phyloP scores from a whole-genome alignment of 345 rosid species.

The Ailanthus altissimus region DNA sequence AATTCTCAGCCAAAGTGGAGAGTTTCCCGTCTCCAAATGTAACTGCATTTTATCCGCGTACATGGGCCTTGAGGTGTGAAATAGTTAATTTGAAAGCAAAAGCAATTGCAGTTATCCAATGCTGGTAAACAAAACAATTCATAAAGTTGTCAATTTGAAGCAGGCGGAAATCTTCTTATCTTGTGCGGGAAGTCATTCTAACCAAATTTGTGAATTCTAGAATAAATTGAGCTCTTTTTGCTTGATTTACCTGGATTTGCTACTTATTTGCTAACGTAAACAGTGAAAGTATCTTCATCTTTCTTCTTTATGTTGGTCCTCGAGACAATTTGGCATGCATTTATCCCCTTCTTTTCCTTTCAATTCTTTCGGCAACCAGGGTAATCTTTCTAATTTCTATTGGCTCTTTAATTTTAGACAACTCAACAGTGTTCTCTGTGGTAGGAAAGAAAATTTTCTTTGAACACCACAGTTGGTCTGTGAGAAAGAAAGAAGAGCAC shows the following conservation, averaged over 20 bases:
- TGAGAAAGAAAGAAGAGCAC: background rate
- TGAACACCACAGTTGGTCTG: background rate
- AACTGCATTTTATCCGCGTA: background rate
- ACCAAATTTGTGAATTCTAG: background rate
- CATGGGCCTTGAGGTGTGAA: background rate
- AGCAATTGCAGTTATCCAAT: background rate
- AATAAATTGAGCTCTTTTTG: background rate
- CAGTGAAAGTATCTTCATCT: background rate
- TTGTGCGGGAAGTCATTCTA: background rate
- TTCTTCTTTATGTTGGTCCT: background rate
- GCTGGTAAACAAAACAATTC: background rate
- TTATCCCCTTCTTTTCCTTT: background rate
- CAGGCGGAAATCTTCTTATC: background rate
- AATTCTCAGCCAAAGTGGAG: background rate
- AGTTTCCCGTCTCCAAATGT: background rate
- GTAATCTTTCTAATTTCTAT: background rate
- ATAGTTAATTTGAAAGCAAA: background rate
- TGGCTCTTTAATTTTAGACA: background rate
- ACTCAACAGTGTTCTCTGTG: constrained; percentile 5
- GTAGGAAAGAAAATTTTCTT: background rate
- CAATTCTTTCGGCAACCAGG: background rate
- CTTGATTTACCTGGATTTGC: background rate
- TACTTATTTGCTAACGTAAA: background rate
- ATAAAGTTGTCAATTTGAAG: background rate
- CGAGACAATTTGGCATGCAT: background rate